Percentiles rank a stretch among this genome's conserved stretches.
These are phyloP conservation scores for Trypanosoma cruzi DNA, from an alignment of 208 protist genomes.

Conservation along the genomic window DNA sequence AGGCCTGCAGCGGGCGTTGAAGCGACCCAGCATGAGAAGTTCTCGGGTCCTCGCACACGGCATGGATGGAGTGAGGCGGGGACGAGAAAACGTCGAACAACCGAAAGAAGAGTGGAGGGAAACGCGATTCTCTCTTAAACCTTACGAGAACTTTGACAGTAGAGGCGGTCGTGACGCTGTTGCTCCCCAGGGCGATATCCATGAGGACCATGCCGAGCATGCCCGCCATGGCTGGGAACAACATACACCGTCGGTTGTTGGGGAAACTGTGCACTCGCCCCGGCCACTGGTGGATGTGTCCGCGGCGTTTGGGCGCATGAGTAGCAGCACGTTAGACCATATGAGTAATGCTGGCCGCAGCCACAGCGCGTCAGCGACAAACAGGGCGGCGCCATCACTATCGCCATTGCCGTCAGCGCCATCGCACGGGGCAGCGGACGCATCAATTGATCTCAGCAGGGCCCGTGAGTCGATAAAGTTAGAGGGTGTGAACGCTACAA, in stretches of 20 bases:
- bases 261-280: neutral
- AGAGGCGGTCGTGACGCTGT: neutral
- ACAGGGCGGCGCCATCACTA: neutral
- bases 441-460: too few species aligned
- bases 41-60: neutral
- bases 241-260: neutral
- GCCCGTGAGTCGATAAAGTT: too few species aligned
- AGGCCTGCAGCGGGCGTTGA: slow-evolving; percentile 7
- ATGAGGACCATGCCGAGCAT: neutral
- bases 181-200: neutral
- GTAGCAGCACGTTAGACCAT: neutral
- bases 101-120: too few species aligned
- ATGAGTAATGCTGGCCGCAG: neutral
- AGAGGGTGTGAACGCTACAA: too few species aligned
- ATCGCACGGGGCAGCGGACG: too few species aligned
- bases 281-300: slow-evolving; percentile 11
- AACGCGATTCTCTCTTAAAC: too few species aligned
- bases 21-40: neutral
- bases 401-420: neutral
- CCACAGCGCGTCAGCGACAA: neutral
- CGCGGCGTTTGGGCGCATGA: slow-evolving; percentile 2
- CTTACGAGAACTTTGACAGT: too few species aligned
- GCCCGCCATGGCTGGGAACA: neutral
- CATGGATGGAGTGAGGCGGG: neutral
- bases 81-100: neutral